These are phyloP conservation scores for Monosporozyma siamensis DNA, from an alignment of 805 yeast species.

Conservation along the genomic window DNA sequence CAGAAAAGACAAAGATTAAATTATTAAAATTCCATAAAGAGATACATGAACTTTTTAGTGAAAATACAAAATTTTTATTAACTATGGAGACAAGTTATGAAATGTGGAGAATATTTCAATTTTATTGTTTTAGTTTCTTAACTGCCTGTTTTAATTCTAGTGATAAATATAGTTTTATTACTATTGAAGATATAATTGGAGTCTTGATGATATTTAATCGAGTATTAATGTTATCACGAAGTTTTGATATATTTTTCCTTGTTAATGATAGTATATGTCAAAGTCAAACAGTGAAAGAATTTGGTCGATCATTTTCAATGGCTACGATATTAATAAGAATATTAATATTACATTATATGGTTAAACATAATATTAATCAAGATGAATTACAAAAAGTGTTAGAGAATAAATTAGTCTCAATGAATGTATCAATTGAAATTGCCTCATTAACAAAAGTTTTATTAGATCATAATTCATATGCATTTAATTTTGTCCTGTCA, in stretches of 20 bases:
- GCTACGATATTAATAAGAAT: slow-evolving; percentile 5
- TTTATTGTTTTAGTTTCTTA: slow-evolving; percentile 3
- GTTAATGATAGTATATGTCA: slow-evolving; percentile 1
- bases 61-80: slow-evolving; percentile 9
- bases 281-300: slow-evolving; percentile 6
- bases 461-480: slow-evolving; percentile 19
- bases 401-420: not conserved
- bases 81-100: slow-evolving; percentile 13
- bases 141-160: not conserved
- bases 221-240: slow-evolving; percentile 4
- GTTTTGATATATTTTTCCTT: not conserved
- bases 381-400: slow-evolving; percentile 45
- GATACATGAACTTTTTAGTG: slow-evolving; percentile 10
- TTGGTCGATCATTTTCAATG: slow-evolving; percentile 8
- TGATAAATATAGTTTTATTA: not conserved
- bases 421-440: slow-evolving; percentile 36
- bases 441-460: slow-evolving; percentile 10
- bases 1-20: slow-evolving; percentile 4
- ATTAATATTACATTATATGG: slow-evolving; percentile 2
- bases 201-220: slow-evolving; percentile 10
- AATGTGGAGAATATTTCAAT: slow-evolving; percentile 10
- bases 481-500: slow-evolving; percentile 17
- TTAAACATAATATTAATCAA: slow-evolving; percentile 35
- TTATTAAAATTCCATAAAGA: slow-evolving; percentile 3
- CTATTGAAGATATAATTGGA: slow-evolving; percentile 9